A percentile compares a stretch with the other conserved stretches of the same genome.
phyloP scores from a whole-genome alignment of 2,329 filamentous ascomycete genomes.

The Akanthomyces lecanii region DNA sequence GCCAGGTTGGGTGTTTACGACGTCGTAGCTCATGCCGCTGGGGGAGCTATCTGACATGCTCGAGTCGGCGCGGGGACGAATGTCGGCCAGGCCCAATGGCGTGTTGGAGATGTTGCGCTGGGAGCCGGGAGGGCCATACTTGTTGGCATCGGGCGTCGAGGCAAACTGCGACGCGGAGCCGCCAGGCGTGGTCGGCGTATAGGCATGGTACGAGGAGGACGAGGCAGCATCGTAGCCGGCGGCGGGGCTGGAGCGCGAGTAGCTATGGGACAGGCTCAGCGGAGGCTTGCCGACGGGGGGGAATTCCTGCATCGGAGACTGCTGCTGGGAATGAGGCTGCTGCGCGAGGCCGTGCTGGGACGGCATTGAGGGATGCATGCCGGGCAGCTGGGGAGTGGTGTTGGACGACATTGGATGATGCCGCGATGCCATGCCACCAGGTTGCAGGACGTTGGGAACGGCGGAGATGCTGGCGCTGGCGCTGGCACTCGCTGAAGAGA shows the following conservation, averaged over 20 bases:
- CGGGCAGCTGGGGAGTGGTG: slow-evolving; percentile 43
- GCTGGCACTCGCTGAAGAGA: slow-evolving; percentile 16
- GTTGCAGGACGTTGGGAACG: slow-evolving; percentile 57
- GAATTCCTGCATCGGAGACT: slow-evolving; percentile 50
- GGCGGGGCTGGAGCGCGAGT: slow-evolving; percentile 81
- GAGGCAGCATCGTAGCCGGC: slow-evolving; percentile 50
- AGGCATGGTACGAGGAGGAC: slow-evolving; percentile 54
- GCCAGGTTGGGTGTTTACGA: slow-evolving; percentile 59
- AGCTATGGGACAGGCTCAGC: slow-evolving; percentile 64
- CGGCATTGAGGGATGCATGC: slow-evolving; percentile 41
- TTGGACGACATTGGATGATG: slow-evolving; percentile 37
- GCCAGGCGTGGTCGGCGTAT: slow-evolving; percentile 62
- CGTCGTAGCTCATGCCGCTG: slow-evolving; percentile 61
- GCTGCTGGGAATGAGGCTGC: slow-evolving; percentile 31
- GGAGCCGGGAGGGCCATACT: slow-evolving; percentile 53
- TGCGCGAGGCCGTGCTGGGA: slow-evolving; percentile 30
- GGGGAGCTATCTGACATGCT: slow-evolving; percentile 68
- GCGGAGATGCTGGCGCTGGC: slow-evolving; percentile 26
- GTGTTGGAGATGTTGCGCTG: slow-evolving; percentile 72
- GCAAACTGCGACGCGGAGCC: slow-evolving; percentile 60
- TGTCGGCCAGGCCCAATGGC: slow-evolving; percentile 86
- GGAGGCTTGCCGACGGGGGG: slow-evolving; percentile 63
- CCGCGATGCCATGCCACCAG: slow-evolving; percentile 43
- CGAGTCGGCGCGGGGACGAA: slow-evolving; percentile 80
- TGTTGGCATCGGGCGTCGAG: slow-evolving; percentile 48